Evolutionary conservation across 257 asterid genomes (phyloP).

Genomic region (Solanum etuberosum): DNA sequence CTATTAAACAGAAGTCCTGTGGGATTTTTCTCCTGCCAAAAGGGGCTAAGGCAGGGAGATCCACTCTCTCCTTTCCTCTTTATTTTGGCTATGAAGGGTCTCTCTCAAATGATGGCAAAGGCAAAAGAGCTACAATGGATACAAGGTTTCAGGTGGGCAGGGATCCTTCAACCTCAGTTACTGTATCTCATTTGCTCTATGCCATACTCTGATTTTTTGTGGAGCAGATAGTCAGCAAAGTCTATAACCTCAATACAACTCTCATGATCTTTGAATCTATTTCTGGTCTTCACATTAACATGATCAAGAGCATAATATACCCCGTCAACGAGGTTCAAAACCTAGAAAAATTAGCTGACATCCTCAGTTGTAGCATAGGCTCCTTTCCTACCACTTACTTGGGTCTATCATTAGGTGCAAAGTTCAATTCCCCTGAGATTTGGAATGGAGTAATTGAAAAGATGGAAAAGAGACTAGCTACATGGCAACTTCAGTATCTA

Average conservation of each 20-base stretch:
- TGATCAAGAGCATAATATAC: not conserved
- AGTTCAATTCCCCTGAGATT: not conserved
- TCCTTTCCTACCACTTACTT: not conserved
- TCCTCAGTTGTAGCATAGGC: not conserved
- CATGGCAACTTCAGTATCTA: not conserved
- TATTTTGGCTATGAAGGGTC: not conserved
- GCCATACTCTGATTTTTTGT: not conserved
- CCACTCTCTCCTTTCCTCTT: not conserved
- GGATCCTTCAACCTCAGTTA: not conserved
- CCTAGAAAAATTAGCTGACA: not conserved
- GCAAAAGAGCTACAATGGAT: not conserved
- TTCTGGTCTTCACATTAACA: not conserved
- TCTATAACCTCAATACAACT: not conserved
- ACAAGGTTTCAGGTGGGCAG: not conserved
- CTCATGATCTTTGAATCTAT: not conserved
- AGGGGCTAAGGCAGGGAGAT: not conserved
- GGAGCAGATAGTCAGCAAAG: not conserved
- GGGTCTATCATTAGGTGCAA: not conserved
- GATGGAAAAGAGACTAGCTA: not conserved
- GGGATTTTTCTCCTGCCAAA: not conserved
- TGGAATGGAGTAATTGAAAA: not conserved
- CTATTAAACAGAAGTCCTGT: not conserved
- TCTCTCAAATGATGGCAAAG: not conserved
- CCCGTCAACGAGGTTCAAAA: not conserved
- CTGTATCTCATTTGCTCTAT: not conserved